Base-by-base conservation (phyloP, 371 early-diverging fungal genomes). In the Lichtheimia hyalospora region DNA sequence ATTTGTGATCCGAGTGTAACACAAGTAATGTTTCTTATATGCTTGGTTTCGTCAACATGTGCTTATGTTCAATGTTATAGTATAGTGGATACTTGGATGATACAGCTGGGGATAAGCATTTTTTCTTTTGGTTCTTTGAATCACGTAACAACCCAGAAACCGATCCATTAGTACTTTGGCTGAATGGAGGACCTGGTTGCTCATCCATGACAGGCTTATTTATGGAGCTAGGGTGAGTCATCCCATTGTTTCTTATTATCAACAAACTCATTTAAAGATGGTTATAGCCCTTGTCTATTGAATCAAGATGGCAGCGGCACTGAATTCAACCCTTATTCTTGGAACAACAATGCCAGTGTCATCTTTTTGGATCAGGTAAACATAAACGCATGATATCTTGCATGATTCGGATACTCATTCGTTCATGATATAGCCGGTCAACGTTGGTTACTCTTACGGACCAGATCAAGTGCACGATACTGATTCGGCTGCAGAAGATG, bases 161-260 rank as follows among this genome's bases (percentile, higher is more conserved):
- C 3, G 91, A 89, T 54, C 91, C 92, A 5, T 62, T 92, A 15
- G 66, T 90, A 7, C 76, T 90, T 16, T 91, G 91, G 91, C 67
- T 91, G 25, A 89, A 89, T 58, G 91, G 91, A 46, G 90, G 90
- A n/a, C 90, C 90, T 4, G 91, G 92, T n/a, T 92, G 89, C 74
- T 86, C 86, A 56, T 88, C 89, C 14, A 74, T 89, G 58, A 84
- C 86, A 14, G 90, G 90, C 15, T 73, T 89, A 23, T 77, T 90
- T 52, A 86, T 87, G 83, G 91, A 91, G 72, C 81, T 89, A 13
- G 89, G 89, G 79, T 75, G 15, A 39, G 49, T 2, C 10, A 15
- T n/a, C 5, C 6, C 10, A 6, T 46, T 21, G 12, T n/a, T 46
- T 46, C 20, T 12, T 60, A 16, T 41, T 27, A 41, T 52, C 25